These are phyloP conservation scores for Ustilago xerochloae DNA, from an alignment of 1,284 basidiomycete genomes.

Conservation along the genomic window DNA sequence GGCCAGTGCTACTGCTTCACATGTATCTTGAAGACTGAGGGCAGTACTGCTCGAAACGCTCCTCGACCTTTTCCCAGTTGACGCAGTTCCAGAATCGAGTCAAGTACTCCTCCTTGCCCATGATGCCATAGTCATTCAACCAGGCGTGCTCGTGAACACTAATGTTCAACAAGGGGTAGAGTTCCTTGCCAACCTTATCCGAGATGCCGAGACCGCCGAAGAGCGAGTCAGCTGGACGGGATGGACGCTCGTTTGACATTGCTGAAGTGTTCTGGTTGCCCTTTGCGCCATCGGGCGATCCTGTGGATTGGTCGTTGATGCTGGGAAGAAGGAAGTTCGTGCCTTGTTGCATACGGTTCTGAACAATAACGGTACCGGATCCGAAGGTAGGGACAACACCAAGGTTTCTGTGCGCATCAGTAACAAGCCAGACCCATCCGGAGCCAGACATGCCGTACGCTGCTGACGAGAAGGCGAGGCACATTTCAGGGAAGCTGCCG, in stretches of 20 bases:
- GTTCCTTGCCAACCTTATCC: slow-evolving; percentile 71
- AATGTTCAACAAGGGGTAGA: slow-evolving; percentile 85
- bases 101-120: slow-evolving; percentile 91
- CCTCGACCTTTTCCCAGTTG: slow-evolving; percentile 76
- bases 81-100: slow-evolving; percentile 88
- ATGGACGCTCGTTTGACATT: slow-evolving; percentile 44
- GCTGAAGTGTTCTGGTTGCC: slow-evolving; percentile 47
- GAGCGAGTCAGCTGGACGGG: slow-evolving; percentile 28
- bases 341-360: slow-evolving; percentile 57
- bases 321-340: slow-evolving; percentile 50
- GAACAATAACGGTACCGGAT: slow-evolving; percentile 85
- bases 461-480: slow-evolving; percentile 80
- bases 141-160: slow-evolving; percentile 91
- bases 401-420: slow-evolving; percentile 75
- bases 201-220: slow-evolving; percentile 36
- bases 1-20: slow-evolving; percentile 1
- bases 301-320: slow-evolving; percentile 56
- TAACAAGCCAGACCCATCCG: slow-evolving; percentile 89
- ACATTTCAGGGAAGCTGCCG: slow-evolving; percentile 77
- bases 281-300: slow-evolving; percentile 40
- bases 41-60: slow-evolving; percentile 50
- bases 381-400: slow-evolving; percentile 87
- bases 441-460: slow-evolving; percentile 79
- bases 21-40: slow-evolving; percentile 29
- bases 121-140: slow-evolving; percentile 88